Evolutionary conservation across 768 basidiomycete genomes (phyloP).

Genomic region (Kwoniella mangroviensis): DNA sequence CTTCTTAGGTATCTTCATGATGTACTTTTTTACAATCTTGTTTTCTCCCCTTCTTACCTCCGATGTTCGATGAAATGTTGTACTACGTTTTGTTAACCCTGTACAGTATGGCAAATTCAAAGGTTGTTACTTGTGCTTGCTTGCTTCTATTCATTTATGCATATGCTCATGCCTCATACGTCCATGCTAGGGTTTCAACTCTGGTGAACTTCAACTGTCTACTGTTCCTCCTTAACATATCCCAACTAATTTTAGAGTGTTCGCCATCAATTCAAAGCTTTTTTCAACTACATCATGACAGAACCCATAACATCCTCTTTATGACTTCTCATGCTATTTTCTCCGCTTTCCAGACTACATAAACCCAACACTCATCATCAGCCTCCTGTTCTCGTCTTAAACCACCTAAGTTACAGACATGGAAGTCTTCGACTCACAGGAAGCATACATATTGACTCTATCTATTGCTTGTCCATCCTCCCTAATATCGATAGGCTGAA

Average conservation of each 20-base stretch:
- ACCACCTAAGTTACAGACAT: background rate
- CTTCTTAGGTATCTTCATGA: too few relatives aligned
- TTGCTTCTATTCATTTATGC: background rate
- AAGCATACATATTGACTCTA: constrained; percentile 70
- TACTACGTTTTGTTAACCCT: background rate
- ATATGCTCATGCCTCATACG: background rate
- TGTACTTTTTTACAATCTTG: background rate
- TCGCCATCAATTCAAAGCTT: too few relatives aligned
- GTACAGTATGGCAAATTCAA: too few relatives aligned
- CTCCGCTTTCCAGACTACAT: constrained; percentile 49
- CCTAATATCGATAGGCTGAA: constrained; percentile 63
- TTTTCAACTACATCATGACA: too few relatives aligned
- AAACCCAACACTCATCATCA: background rate
- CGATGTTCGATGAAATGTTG: background rate
- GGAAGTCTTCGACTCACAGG: constrained; percentile 34
- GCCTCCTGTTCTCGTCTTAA: background rate
- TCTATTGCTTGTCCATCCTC: constrained; percentile 66
- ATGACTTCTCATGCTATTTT: constrained; percentile 25
- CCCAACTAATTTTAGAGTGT: background rate
- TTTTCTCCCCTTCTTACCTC: background rate
- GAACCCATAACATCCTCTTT: too few relatives aligned
- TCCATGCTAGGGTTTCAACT: too few relatives aligned
- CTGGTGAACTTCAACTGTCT: background rate
- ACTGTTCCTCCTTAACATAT: background rate
- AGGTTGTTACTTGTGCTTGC: background rate